Conservation (phyloP, 768 basidiomycete species). For the Galerina sulciceps region DNA sequence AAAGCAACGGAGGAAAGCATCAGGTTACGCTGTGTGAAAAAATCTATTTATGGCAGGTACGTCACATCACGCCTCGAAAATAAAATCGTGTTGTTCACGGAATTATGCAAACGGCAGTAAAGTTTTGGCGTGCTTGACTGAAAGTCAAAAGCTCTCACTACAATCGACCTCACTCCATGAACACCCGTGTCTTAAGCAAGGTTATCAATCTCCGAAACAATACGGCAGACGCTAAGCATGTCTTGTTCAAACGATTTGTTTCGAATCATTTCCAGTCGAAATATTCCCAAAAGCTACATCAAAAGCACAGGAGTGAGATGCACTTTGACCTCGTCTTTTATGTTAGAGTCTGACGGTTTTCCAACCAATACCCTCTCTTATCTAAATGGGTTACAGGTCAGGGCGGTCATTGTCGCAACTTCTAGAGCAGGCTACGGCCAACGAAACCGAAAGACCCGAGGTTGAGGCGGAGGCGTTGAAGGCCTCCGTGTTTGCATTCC, state of each 20-base stretch:
- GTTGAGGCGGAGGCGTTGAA: constrained; percentile 28
- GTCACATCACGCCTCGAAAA: too few species aligned
- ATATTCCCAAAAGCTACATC: constrained; percentile 73
- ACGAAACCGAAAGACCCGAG: constrained; percentile 22
- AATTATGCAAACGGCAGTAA: too few species aligned
- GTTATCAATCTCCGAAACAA: not conserved
- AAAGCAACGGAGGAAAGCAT: too few species aligned
- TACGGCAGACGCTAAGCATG: not conserved
- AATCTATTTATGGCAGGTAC: too few species aligned
- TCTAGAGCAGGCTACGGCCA: constrained; percentile 25
- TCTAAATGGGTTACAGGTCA: constrained; percentile 35
- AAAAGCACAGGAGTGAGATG: constrained; percentile 63
- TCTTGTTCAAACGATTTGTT: constrained; percentile 2
- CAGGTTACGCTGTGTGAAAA: too few species aligned
- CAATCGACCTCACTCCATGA: constrained; percentile 6
- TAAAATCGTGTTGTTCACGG: too few species aligned
- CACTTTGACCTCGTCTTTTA: constrained; percentile 12
- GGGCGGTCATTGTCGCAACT: constrained; percentile 41
- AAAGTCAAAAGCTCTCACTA: too few species aligned
- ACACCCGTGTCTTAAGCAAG: constrained; percentile 7
- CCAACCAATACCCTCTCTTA: not conserved
- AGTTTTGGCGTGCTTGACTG: too few species aligned
- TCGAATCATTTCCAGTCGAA: constrained; percentile 37
- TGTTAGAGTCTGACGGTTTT: constrained; percentile 14
- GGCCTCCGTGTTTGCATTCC: constrained; percentile 16